Evolutionary conservation across 495 filamentous ascomycete genomes (phyloP).

Genomic region (Aspergillus steynii): DNA sequence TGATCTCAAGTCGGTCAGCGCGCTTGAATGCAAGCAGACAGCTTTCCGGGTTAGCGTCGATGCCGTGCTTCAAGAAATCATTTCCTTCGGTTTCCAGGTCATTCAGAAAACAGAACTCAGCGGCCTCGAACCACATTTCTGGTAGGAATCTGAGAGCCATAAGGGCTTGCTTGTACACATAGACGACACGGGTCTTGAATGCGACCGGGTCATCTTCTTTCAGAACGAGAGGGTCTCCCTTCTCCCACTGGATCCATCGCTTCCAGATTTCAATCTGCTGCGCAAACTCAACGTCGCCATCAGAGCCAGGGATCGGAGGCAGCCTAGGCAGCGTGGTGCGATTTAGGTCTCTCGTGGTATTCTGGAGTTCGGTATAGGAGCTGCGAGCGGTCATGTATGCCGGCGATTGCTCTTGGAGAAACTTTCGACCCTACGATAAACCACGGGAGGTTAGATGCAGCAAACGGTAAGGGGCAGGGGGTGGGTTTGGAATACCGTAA

Average conservation of each 20-base stretch:
- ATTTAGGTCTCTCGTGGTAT: constrained; percentile 74
- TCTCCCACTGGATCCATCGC: constrained; percentile 92
- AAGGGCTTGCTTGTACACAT: constrained; percentile 89
- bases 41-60: constrained; percentile 90
- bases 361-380: constrained; percentile 78
- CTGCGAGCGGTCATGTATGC: constrained; percentile 92
- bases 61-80: constrained; percentile 77
- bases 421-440: constrained; percentile 73
- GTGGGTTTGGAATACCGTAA: constrained; percentile 58
- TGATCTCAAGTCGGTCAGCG: constrained; percentile 78
- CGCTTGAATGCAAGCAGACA: constrained; percentile 84
- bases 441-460: neutral
- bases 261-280: constrained; percentile 92
- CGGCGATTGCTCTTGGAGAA: constrained; percentile 86
- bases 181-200: constrained; percentile 76
- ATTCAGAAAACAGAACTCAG: constrained; percentile 88
- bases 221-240: constrained; percentile 82
- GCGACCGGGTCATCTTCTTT: constrained; percentile 71
- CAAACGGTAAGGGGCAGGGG: constrained; percentile 2
- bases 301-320: constrained; percentile 81
- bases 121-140: constrained; percentile 92
- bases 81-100: constrained; percentile 67
- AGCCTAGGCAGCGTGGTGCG: constrained; percentile 77
- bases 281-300: constrained; percentile 81
- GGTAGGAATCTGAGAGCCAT: constrained; percentile 95